Conservation (phyloP, 106 monocot species). For the Dendrobium officinale region DNA sequence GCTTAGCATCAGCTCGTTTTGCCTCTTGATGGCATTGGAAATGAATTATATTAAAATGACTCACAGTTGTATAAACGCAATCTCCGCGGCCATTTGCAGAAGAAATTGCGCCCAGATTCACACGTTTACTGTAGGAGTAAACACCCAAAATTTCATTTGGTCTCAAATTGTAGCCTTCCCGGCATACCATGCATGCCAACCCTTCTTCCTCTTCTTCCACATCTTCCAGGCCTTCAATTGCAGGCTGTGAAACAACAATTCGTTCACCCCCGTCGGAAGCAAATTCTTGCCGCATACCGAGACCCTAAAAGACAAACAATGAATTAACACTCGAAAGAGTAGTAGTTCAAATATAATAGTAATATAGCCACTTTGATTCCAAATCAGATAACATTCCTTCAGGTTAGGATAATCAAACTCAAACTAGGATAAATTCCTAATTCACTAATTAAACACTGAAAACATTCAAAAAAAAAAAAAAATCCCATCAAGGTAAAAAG, state of each 20-base stretch:
- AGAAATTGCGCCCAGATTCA: slow-evolving; percentile 60
- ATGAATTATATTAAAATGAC: slow-evolving; percentile 97
- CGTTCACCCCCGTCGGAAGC: slow-evolving; percentile 86
- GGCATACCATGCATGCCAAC: slow-evolving; percentile 96
- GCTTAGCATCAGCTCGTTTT: slow-evolving; percentile 80
- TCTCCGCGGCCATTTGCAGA: slow-evolving; percentile 57
- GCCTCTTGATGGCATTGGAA: slow-evolving; percentile 99
- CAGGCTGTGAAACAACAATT: slow-evolving; percentile 69
- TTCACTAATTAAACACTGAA: neutral
- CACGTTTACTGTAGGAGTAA: slow-evolving; percentile 90
- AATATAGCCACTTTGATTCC: too few relatives aligned
- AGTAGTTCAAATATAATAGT: too few relatives aligned
- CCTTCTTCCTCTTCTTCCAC: slow-evolving; percentile 95
- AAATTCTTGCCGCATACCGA: slow-evolving; percentile 88
- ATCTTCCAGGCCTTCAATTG: slow-evolving; percentile 88
- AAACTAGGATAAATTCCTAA: neutral
- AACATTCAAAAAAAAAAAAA: neutral
- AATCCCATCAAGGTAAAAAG: neutral
- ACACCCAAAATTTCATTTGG: slow-evolving; percentile 88
- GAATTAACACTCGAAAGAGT: neutral
- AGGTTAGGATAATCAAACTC: too few relatives aligned
- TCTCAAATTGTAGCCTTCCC: slow-evolving; percentile 85
- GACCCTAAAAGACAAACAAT: slow-evolving; percentile 31
- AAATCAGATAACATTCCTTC: too few relatives aligned
- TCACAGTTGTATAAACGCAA: slow-evolving; percentile 92